A percentile compares a stretch with the other conserved stretches of the same genome.
Conservation (phyloP, 352 stramenopile genomes). For the Aphanomyces invadans region DNA sequence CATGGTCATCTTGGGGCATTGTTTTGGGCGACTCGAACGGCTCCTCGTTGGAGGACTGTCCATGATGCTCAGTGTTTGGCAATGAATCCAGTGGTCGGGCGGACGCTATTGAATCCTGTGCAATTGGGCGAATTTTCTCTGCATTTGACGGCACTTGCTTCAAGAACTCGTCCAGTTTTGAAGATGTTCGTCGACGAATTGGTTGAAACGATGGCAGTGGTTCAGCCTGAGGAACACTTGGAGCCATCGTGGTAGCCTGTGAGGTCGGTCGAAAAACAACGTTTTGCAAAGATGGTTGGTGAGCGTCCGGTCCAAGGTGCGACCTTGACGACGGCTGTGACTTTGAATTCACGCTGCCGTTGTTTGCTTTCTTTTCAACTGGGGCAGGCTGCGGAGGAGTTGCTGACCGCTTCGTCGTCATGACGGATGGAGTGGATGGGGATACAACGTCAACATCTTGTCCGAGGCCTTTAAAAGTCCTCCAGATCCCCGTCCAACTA, state of each 20-base stretch:
- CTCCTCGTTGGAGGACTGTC: background rate
- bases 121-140: background rate
- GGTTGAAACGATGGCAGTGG: too few relatives aligned
- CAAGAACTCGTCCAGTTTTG: slow-evolving; percentile 1
- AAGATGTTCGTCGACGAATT: background rate
- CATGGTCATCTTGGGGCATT: background rate
- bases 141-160: background rate
- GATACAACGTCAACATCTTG: background rate
- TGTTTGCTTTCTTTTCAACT: background rate
- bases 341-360: background rate
- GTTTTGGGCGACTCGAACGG: background rate
- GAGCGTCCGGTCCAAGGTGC: too few relatives aligned
- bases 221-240: too few relatives aligned
- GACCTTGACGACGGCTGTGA: too few relatives aligned
- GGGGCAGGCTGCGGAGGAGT: background rate
- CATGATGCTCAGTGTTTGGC: too few relatives aligned
- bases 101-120: too few relatives aligned
- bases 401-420: background rate
- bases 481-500: slow-evolving; percentile 10
- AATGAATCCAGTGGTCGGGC: too few relatives aligned
- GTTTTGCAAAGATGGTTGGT: too few relatives aligned
- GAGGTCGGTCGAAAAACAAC: too few relatives aligned
- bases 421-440: background rate
- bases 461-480: background rate
- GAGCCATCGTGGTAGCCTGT: too few relatives aligned